These are phyloP conservation scores for Macrocystidia cucumis DNA, from an alignment of 1,284 basidiomycete genomes.

Conservation along the genomic window DNA sequence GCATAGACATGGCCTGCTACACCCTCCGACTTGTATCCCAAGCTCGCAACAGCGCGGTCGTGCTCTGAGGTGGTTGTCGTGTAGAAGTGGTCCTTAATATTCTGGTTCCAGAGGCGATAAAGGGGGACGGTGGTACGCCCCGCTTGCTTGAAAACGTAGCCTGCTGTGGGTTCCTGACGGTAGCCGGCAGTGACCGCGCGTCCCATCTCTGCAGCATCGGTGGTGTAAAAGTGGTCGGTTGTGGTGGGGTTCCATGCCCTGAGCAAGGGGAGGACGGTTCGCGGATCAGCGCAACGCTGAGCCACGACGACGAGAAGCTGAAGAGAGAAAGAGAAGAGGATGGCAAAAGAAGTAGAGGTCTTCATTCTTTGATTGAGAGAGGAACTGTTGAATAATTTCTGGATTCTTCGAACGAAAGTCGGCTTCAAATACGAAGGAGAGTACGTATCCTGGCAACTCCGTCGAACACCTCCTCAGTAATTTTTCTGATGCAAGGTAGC, in stretches of 20 bases:
- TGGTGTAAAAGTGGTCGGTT: slow-evolving; percentile 10
- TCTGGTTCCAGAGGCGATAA: slow-evolving; percentile 3
- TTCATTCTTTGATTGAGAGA: too few relatives aligned
- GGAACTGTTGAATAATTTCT: too few relatives aligned
- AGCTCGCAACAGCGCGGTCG: slow-evolving; percentile 3
- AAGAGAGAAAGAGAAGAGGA: too few relatives aligned
- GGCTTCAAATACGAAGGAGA: too few relatives aligned
- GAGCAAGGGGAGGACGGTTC: slow-evolving; percentile 1
- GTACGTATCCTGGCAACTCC: too few relatives aligned
- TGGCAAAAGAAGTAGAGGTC: too few relatives aligned
- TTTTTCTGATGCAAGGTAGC: too few relatives aligned
- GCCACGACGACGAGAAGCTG: too few relatives aligned
- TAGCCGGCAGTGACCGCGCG: slow-evolving; percentile 6
- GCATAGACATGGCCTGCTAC: slow-evolving; percentile 6
- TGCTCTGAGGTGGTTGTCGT: slow-evolving; percentile 5
- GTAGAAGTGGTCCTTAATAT: slow-evolving; percentile 8
- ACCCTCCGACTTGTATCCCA: slow-evolving; percentile 5
- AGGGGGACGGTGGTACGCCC: background rate
- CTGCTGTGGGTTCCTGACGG: slow-evolving; percentile 4
- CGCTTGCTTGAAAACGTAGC: slow-evolving; percentile 2
- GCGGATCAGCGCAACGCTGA: slow-evolving; percentile 3
- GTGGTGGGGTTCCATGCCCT: slow-evolving; percentile 2
- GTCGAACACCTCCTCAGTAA: too few relatives aligned
- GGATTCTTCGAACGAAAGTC: too few relatives aligned
- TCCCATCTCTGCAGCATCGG: slow-evolving; percentile 5